Percentiles rank a stretch among this genome's conserved stretches.
phyloP scores from a whole-genome alignment of 768 basidiomycete genomes.

The Suillus weaverae region DNA sequence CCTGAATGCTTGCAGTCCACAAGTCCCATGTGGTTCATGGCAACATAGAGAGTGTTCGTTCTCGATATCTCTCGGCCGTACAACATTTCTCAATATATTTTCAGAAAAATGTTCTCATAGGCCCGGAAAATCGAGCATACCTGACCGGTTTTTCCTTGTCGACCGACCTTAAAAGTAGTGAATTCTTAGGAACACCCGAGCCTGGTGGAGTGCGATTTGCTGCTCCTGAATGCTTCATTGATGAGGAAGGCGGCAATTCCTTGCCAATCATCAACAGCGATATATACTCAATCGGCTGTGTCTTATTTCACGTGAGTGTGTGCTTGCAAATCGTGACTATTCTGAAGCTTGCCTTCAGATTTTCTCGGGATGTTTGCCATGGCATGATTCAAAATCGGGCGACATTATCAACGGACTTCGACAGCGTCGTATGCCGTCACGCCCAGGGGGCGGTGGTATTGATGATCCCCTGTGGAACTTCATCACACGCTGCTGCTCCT shows the following conservation, averaged over 20 bases:
- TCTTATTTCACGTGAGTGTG: conserved; percentile 2
- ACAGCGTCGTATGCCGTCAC: background rate
- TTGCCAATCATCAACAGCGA: background rate
- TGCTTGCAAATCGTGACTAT: background rate
- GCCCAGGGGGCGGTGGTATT: background rate
- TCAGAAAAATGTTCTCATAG: background rate
- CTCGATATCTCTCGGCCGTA: background rate
- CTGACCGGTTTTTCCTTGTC: background rate
- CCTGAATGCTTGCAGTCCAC: background rate
- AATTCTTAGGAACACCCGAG: background rate
- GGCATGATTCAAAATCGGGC: background rate
- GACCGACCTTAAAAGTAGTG: background rate
- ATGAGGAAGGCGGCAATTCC: background rate
- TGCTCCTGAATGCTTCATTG: background rate
- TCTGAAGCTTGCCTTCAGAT: background rate
- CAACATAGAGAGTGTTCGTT: conserved; percentile 1
- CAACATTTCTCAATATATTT: background rate
- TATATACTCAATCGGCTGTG: background rate
- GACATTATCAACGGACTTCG: background rate
- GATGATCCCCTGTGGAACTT: background rate
- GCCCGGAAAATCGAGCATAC: background rate
- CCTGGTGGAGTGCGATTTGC: background rate
- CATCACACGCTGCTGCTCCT: background rate
- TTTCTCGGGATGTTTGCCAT: conserved; percentile 2
- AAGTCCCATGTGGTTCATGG: background rate